Conservation (phyloP, 495 filamentous ascomycete species). For the Staphylotrichum tortipilum region DNA sequence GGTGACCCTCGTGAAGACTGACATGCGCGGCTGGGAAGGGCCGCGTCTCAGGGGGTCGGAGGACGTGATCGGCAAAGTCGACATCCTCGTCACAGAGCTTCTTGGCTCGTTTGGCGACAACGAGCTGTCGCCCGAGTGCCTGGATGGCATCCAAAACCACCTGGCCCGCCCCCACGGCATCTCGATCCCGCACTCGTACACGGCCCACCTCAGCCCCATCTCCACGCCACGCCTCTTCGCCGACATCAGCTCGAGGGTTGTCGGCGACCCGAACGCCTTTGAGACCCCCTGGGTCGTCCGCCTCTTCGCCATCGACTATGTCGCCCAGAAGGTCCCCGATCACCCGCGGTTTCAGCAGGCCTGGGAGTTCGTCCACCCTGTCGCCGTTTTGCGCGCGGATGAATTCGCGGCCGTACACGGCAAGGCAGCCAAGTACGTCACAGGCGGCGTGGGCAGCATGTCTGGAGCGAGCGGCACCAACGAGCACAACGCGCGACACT, state of each 20-base stretch:
- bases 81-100: slow-evolving; percentile 90
- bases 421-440: slow-evolving; percentile 37
- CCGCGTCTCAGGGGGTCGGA: slow-evolving; percentile 35
- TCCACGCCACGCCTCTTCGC: slow-evolving; percentile 78
- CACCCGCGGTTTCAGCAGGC: slow-evolving; percentile 53
- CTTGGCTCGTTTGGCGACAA: slow-evolving; percentile 90
- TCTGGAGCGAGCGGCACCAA: slow-evolving; percentile 56
- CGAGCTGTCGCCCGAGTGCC: slow-evolving; percentile 71
- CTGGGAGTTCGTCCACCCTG: slow-evolving; percentile 56
- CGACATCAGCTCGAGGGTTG: slow-evolving; percentile 56
- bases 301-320: slow-evolving; percentile 77
- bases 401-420: slow-evolving; percentile 42
- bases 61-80: slow-evolving; percentile 51
- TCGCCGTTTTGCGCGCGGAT: slow-evolving; percentile 45
- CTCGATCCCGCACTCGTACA: slow-evolving; percentile 87
- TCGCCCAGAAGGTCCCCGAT: slow-evolving; percentile 50
- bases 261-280: slow-evolving; percentile 66
- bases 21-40: slow-evolving; percentile 95
- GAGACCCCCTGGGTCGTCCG: slow-evolving; percentile 86
- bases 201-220: slow-evolving; percentile 83
- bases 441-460: slow-evolving; percentile 52
- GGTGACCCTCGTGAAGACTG: slow-evolving; percentile 83
- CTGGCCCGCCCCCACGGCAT: slow-evolving; percentile 68
- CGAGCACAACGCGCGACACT: slow-evolving; percentile 76
- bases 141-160: slow-evolving; percentile 64